Percentiles rank a stretch among this genome's conserved stretches.
These are phyloP conservation scores for Helichrysum umbraculigerum DNA, from an alignment of 129 eudicot genomes.

Conservation along the genomic window DNA sequence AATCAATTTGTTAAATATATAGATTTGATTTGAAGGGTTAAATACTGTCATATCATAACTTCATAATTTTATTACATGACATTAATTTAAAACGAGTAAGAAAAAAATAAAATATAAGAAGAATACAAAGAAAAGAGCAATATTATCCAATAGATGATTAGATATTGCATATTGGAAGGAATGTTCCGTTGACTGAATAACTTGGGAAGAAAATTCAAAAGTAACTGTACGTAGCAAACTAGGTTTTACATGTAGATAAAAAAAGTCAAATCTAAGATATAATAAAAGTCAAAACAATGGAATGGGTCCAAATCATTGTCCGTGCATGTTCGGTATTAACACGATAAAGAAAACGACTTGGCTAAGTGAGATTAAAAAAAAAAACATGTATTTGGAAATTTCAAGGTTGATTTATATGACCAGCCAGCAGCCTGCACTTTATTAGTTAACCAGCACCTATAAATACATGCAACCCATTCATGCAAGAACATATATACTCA, in stretches of 20 bases:
- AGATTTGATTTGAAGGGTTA: no score
- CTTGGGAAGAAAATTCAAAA: background rate
- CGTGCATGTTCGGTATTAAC: slow-evolving; percentile 20
- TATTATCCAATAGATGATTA: no score
- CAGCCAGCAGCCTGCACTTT: background rate
- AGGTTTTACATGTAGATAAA: background rate
- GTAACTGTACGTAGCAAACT: background rate
- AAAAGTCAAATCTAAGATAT: background rate
- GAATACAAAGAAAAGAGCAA: no score
- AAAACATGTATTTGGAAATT: background rate
- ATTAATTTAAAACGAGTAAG: no score
- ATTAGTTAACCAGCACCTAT: background rate
- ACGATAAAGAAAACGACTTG: slow-evolving; percentile 16
- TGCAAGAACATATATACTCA: slow-evolving; percentile 2
- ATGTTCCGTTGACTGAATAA: background rate
- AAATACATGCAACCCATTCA: slow-evolving; percentile 19
- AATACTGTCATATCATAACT: no score
- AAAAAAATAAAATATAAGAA: no score
- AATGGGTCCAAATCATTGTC: slow-evolving; percentile 10
- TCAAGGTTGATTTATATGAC: slow-evolving; percentile 26
- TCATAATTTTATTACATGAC: no score
- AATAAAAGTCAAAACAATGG: background rate
- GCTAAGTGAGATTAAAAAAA: background rate
- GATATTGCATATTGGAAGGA: no score
- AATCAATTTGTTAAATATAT: no score